Evolutionary conservation across 495 filamentous ascomycete species (phyloP).

Genomic region (Pyrenula massariospora): DNA sequence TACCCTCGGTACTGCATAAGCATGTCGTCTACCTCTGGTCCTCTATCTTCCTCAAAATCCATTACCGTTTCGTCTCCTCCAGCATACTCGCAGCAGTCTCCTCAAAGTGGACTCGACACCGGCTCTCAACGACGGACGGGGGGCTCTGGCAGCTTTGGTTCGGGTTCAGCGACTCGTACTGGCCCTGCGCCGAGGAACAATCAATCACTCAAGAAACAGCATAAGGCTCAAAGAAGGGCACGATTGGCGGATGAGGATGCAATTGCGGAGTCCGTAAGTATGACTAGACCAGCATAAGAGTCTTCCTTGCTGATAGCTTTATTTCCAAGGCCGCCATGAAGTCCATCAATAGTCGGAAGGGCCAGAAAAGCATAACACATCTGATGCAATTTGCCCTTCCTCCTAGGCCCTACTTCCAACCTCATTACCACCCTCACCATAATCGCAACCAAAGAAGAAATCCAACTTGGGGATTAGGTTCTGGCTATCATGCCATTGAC

Average conservation of each 20-base stretch:
- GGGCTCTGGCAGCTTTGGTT: slow-evolving; percentile 50
- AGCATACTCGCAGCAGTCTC: slow-evolving; percentile 23
- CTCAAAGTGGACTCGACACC: slow-evolving; percentile 20
- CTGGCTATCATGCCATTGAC: slow-evolving; percentile 82
- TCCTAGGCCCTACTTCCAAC: slow-evolving; percentile 56
- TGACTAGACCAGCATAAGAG: slow-evolving; percentile 2
- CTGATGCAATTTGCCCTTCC: slow-evolving; percentile 84
- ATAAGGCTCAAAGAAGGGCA: slow-evolving; percentile 48
- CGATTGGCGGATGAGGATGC: slow-evolving; percentile 62
- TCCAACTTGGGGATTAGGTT: slow-evolving; percentile 76
- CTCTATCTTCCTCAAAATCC: slow-evolving; percentile 31
- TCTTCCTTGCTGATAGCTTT: neutral
- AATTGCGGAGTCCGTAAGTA: slow-evolving; percentile 65
- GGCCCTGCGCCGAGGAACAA: slow-evolving; percentile 51
- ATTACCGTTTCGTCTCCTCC: slow-evolving; percentile 25
- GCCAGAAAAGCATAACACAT: slow-evolving; percentile 94
- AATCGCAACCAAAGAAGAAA: slow-evolving; percentile 48
- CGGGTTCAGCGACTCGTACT: slow-evolving; percentile 43
- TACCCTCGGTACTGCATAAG: neutral
- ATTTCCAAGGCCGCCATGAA: slow-evolving; percentile 56
- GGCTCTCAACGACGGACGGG: slow-evolving; percentile 52
- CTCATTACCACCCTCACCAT: slow-evolving; percentile 45
- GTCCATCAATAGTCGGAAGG: slow-evolving; percentile 73
- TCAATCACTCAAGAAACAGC: slow-evolving; percentile 64
- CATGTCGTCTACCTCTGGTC: slow-evolving; percentile 40